Conservation (phyloP, 2,329 filamentous ascomycete genomes). For the Diaporthe aspalathi region DNA sequence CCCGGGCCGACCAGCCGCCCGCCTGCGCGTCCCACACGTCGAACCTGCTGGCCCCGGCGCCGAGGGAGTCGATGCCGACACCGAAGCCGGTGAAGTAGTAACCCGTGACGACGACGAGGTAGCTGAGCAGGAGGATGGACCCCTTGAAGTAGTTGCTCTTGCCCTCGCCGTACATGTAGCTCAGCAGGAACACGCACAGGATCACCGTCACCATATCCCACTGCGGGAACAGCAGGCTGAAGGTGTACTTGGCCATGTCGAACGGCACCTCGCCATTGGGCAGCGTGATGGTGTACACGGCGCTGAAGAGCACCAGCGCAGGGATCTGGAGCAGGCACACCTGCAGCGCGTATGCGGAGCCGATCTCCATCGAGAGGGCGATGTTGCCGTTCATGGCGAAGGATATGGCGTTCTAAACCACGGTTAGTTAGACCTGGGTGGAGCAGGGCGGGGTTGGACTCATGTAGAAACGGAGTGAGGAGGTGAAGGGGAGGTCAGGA, state of each 20-base stretch:
- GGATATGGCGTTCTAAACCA: conserved; percentile 86
- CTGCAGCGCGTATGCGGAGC: conserved; percentile 95
- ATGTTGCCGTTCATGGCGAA: conserved; percentile 99
- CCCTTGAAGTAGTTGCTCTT: conserved; percentile 99
- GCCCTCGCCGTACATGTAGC: conserved; percentile 97
- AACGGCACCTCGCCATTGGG: conserved; percentile 48
- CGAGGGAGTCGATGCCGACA: conserved; percentile 30
- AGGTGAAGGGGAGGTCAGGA: conserved; percentile 29
- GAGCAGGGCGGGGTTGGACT: neutral
- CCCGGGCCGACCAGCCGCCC: conserved; percentile 60
- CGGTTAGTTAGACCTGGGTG: neutral
- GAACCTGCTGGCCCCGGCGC: conserved; percentile 58
- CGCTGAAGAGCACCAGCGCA: conserved; percentile 90
- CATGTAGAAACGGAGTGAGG: neutral
- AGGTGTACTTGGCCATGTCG: conserved; percentile 70
- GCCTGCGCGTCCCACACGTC: conserved; percentile 65
- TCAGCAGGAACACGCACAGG: conserved; percentile 93
- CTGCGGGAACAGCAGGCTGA: conserved; percentile 93
- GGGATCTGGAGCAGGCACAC: conserved; percentile 96
- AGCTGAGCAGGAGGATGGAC: conserved; percentile 91
- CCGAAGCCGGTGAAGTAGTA: conserved; percentile 82
- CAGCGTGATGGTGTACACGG: conserved; percentile 69
- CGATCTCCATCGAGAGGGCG: conserved; percentile 98
- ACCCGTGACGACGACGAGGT: conserved; percentile 89
- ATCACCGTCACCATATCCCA: conserved; percentile 99